phyloP scores from a whole-genome alignment of 1,284 basidiomycete species.

The Rugiboletus extremiorientalis region DNA sequence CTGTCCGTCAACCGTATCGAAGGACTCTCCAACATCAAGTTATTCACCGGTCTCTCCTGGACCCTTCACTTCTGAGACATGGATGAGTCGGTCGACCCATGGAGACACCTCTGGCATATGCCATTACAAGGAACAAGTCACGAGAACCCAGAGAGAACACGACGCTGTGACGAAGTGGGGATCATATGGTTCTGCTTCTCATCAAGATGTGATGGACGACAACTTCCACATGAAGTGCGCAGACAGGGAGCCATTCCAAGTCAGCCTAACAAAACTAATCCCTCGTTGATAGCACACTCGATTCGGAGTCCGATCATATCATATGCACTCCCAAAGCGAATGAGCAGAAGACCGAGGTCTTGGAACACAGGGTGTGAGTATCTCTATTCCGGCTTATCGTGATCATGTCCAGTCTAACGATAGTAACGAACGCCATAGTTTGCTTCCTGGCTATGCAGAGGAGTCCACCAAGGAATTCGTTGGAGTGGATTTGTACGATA shows the following conservation, averaged over 20 bases:
- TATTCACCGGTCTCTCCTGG: too few relatives aligned
- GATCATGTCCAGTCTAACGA: neutral
- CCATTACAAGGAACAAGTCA: too few relatives aligned
- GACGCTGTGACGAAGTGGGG: neutral
- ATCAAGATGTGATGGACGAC: neutral
- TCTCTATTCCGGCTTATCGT: neutral
- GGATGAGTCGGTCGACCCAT: too few relatives aligned
- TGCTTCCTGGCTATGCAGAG: constrained; percentile 5
- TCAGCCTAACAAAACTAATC: neutral
- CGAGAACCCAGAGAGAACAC: too few relatives aligned
- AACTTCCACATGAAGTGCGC: neutral
- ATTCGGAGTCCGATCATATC: neutral
- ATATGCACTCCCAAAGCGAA: neutral
- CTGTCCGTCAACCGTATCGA: too few relatives aligned
- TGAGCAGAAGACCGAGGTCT: neutral
- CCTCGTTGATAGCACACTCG: neutral
- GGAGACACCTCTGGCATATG: too few relatives aligned
- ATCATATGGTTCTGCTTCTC: neutral
- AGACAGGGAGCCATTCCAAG: neutral
- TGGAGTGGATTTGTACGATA: constrained; percentile 1
- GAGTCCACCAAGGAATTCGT: neutral
- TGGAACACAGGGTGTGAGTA: neutral
- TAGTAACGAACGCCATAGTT: constrained; percentile 4
- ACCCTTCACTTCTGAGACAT: too few relatives aligned
- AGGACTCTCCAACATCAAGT: too few relatives aligned